Percentiles rank a stretch among this genome's conserved stretches.
Evolutionary conservation across 768 basidiomycete genomes (phyloP).

Genomic region (Glaciozyma martinii): DNA sequence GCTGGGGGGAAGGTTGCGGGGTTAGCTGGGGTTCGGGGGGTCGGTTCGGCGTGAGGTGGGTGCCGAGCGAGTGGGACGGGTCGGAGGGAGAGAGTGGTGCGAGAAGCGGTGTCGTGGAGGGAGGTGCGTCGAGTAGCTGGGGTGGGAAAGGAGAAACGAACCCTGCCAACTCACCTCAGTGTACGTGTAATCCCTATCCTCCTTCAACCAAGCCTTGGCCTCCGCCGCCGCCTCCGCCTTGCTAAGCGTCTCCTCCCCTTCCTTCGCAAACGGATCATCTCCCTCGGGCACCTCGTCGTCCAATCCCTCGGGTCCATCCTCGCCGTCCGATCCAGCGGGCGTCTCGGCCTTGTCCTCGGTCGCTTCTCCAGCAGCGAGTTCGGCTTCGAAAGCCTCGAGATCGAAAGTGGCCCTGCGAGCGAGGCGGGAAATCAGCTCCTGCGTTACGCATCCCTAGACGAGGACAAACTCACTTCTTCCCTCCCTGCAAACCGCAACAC

Average conservation of each 20-base stretch:
- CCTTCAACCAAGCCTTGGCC: conserved; percentile 62
- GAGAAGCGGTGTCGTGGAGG: no score
- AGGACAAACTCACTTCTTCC: no score
- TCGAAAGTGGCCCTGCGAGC: conserved; percentile 78
- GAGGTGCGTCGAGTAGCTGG: not conserved
- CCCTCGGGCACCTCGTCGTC: conserved; percentile 34
- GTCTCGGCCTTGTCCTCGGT: conserved; percentile 39
- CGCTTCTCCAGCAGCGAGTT: conserved; percentile 54
- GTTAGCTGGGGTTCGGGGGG: not conserved
- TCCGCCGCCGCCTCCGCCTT: conserved; percentile 64
- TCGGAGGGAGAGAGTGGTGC: no score
- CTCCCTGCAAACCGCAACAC: no score
- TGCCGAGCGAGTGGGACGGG: no score
- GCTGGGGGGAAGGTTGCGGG: conserved; percentile 44
- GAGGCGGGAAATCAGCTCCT: no score
- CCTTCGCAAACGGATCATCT: conserved; percentile 35
- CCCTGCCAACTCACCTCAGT: conserved; percentile 55
- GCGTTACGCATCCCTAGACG: no score
- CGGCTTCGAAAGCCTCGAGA: conserved; percentile 72
- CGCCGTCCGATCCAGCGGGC: conserved; percentile 43
- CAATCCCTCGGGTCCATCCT: conserved; percentile 22
- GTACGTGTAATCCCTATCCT: conserved; percentile 92
- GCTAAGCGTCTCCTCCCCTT: conserved; percentile 17
- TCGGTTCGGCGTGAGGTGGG: no score
- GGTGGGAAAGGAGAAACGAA: not conserved